Percentiles rank a stretch among this genome's conserved stretches.
phyloP scores from a whole-genome alignment of 2,329 filamentous ascomycete genomes.

The Lachnellula hyalina region DNA sequence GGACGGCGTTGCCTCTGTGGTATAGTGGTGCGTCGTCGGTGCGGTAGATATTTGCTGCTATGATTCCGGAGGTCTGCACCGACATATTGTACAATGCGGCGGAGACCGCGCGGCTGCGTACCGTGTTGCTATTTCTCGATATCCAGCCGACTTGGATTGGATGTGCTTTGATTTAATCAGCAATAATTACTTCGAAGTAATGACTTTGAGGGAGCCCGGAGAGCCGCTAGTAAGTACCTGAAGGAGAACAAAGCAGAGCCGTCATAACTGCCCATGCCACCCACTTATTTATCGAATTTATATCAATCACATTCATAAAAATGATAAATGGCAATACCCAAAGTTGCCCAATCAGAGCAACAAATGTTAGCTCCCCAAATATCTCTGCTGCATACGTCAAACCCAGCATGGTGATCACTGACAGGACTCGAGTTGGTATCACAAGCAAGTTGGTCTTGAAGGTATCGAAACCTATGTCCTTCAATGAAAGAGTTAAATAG shows the following conservation, averaged over 20 bases:
- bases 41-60: conserved; percentile 34
- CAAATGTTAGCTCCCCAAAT: conserved; percentile 45
- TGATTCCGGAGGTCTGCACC: conserved; percentile 40
- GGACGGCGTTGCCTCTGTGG: conserved; percentile 46
- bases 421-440: conserved; percentile 49
- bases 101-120: conserved; percentile 57
- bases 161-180: conserved; percentile 31
- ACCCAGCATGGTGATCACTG: conserved; percentile 37
- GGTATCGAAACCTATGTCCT: conserved; percentile 51
- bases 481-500: conserved; percentile 56
- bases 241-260: conserved; percentile 38
- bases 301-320: conserved; percentile 34
- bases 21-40: conserved; percentile 44
- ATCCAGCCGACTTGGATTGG: conserved; percentile 45
- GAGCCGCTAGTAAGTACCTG: conserved; percentile 21
- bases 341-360: conserved; percentile 45
- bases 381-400: conserved; percentile 38
- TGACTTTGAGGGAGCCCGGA: conserved; percentile 9
- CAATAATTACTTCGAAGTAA: not conserved
- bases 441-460: conserved; percentile 59
- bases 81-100: conserved; percentile 59
- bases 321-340: conserved; percentile 58
- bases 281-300: conserved; percentile 37
- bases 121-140: conserved; percentile 54
- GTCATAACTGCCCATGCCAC: conserved; percentile 38